Evolutionary conservation across 352 stramenopile genomes (phyloP).

Genomic region (Globisporangium canariense): DNA sequence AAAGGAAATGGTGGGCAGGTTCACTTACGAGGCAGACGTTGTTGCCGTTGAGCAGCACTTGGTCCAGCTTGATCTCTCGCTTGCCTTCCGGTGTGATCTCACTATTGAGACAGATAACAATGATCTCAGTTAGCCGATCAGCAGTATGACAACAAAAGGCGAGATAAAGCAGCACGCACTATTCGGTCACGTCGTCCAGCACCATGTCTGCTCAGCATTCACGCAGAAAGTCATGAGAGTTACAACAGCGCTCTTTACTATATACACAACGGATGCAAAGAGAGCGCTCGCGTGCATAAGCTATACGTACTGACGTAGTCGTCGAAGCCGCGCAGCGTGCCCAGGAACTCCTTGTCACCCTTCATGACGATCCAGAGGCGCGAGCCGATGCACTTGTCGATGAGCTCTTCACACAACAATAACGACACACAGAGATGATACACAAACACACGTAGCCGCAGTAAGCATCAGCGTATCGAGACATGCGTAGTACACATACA

Average conservation of each 20-base stretch:
- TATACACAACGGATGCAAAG: background rate
- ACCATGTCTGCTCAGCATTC: conserved; percentile 74
- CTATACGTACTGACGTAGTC: conserved; percentile 94
- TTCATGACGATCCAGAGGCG: conserved; percentile 99
- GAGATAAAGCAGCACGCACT: conserved; percentile 48
- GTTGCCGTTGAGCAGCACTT: conserved; percentile 99
- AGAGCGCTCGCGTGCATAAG: background rate
- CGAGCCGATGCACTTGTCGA: conserved; percentile 99
- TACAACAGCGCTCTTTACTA: too few relatives aligned
- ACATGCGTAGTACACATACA: background rate
- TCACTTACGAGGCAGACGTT: conserved; percentile 91
- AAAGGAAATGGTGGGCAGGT: too few relatives aligned
- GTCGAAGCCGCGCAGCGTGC: conserved; percentile 94
- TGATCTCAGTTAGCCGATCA: background rate
- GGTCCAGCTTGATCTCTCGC: conserved; percentile 83
- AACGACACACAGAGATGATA: background rate
- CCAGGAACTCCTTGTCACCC: conserved; percentile 94
- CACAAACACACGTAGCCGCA: background rate
- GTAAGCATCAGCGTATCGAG: background rate
- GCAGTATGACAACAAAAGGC: background rate
- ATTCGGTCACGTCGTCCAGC: conserved; percentile 94
- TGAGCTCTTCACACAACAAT: conserved; percentile 85
- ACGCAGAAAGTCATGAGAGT: too few relatives aligned
- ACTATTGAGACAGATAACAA: conserved; percentile 23
- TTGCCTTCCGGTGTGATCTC: conserved; percentile 87